phyloP scores from a whole-genome alignment of 805 yeast genomes.

The Cyberlindnera lachancei region DNA sequence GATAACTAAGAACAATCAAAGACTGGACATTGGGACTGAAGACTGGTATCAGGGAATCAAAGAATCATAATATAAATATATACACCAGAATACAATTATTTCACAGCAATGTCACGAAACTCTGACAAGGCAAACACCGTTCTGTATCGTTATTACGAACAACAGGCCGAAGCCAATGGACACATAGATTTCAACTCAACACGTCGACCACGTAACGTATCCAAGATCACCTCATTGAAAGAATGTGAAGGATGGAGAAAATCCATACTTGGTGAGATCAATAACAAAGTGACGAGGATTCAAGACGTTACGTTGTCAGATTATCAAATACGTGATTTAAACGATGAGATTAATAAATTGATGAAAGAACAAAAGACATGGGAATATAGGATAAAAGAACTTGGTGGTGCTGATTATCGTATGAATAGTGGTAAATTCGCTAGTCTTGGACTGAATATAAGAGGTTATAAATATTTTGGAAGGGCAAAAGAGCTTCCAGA shows the following conservation, averaged over 20 bases:
- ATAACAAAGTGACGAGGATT: slow-evolving; percentile 49
- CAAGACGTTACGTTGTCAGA: slow-evolving; percentile 57
- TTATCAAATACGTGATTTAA: slow-evolving; percentile 58
- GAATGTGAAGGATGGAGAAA: slow-evolving; percentile 70
- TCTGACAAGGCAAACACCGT: slow-evolving; percentile 70
- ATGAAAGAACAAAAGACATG: slow-evolving; percentile 65
- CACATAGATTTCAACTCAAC: slow-evolving; percentile 47
- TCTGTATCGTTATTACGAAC: slow-evolving; percentile 56
- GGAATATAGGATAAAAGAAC: slow-evolving; percentile 63
- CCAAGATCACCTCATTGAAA: slow-evolving; percentile 42
- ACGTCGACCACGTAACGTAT: slow-evolving; percentile 55
- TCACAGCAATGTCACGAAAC: slow-evolving; percentile 79
- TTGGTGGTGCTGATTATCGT: slow-evolving; percentile 68
- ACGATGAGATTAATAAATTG: slow-evolving; percentile 64
- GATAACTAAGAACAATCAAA: too few relatives aligned
- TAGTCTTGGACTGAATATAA: slow-evolving; percentile 14
- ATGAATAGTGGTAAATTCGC: slow-evolving; percentile 19
- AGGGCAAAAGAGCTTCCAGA: slow-evolving; percentile 77
- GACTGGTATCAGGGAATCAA: too few relatives aligned
- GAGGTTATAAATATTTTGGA: slow-evolving; percentile 57
- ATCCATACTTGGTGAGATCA: slow-evolving; percentile 56
- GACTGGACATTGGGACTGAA: too few relatives aligned
- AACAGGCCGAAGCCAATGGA: slow-evolving; percentile 52
- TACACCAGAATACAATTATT: too few relatives aligned
- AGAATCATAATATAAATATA: too few relatives aligned